A percentile compares a stretch with the other conserved stretches of the same genome.
phyloP scores from a whole-genome alignment of 352 stramenopile genomes.

The Aphanomyces astaci region DNA sequence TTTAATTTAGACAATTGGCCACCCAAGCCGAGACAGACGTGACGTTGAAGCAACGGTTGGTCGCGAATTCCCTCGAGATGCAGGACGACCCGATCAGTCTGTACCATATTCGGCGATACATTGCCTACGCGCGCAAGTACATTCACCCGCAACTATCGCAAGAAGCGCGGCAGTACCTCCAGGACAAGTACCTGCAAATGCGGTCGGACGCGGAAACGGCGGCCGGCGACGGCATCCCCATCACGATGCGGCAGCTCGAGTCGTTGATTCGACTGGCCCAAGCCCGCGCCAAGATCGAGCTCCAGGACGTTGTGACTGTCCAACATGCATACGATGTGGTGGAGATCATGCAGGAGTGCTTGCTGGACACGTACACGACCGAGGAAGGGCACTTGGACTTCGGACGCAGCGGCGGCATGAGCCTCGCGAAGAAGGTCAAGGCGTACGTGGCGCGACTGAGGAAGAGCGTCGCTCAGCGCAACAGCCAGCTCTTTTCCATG shows the following conservation, averaged over 20 bases:
- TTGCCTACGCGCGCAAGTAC: slow-evolving; percentile 94
- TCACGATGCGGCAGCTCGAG: slow-evolving; percentile 97
- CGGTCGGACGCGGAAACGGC: slow-evolving; percentile 48
- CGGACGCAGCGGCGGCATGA: slow-evolving; percentile 45
- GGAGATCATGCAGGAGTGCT: slow-evolving; percentile 91
- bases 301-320: slow-evolving; percentile 88
- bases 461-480: slow-evolving; percentile 47
- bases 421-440: slow-evolving; percentile 49
- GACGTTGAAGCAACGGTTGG: slow-evolving; percentile 44
- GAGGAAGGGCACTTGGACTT: slow-evolving; percentile 86
- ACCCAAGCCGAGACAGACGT: slow-evolving; percentile 18
- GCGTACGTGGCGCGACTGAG: slow-evolving; percentile 70
- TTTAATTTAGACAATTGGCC: not conserved
- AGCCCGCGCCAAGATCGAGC: slow-evolving; percentile 91
- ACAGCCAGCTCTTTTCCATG: slow-evolving; percentile 65
- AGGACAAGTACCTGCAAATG: slow-evolving; percentile 87
- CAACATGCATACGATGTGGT: slow-evolving; percentile 96
- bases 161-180: slow-evolving; percentile 52
- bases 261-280: slow-evolving; percentile 85
- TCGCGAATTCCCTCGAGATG: slow-evolving; percentile 41
- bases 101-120: slow-evolving; percentile 93
- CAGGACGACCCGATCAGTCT: slow-evolving; percentile 45
- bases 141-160: slow-evolving; percentile 82
- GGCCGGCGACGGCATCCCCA: slow-evolving; percentile 61
- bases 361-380: slow-evolving; percentile 86